Base-by-base conservation (phyloP, 2,329 filamentous ascomycete species). In the Ophiostoma triangulosporum region DNA sequence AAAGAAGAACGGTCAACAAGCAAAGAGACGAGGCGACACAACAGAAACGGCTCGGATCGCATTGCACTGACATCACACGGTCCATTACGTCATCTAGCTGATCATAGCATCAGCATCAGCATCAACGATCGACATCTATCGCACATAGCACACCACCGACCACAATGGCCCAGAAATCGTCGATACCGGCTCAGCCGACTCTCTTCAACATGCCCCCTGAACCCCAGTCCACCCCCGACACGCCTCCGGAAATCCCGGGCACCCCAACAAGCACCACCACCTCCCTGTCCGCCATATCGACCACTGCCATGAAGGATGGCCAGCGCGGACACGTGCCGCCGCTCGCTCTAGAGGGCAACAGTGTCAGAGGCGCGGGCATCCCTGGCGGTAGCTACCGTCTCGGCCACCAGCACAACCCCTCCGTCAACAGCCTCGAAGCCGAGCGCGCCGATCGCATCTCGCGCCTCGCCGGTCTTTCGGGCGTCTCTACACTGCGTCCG, bases 361-460 rank as follows among this genome's bases (percentile, higher is more conserved):
- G 31, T 50, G n/a, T 20, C 2, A 76, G 82, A 53, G 69, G 74
- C 54, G 75, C 35, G 9, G 20, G 27, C 14, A 24, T 50, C 45
- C 33, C 11, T 27, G 51, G 50, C n/a, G 38, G 29, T 52, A 15
- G 27, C 56, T 67, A 68, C 55, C 73, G 77, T 54, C 73, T 73
- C 57, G 79, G 80, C 50, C 71, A 81, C 65, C 69, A 80, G 62
- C 74, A 78, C 61, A 71, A 76, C 60, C 68, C 79, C 6, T 84
- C 82, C 20, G 78, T 80, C 52, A 84, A 79, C 60, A 91, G 84
- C 62, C 81, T 93, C 57, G 90, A 95, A 63, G 89, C 89, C 58
- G 90, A 95, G 68, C 88, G 90, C 61, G 89, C 88, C 58, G 90
- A 96, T 69, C 89, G 91, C 63, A 96, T 97, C 68, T 95, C 89